These are phyloP conservation scores for Colletotrichum shisoi DNA, from an alignment of 2,329 filamentous ascomycete species.

Conservation along the genomic window DNA sequence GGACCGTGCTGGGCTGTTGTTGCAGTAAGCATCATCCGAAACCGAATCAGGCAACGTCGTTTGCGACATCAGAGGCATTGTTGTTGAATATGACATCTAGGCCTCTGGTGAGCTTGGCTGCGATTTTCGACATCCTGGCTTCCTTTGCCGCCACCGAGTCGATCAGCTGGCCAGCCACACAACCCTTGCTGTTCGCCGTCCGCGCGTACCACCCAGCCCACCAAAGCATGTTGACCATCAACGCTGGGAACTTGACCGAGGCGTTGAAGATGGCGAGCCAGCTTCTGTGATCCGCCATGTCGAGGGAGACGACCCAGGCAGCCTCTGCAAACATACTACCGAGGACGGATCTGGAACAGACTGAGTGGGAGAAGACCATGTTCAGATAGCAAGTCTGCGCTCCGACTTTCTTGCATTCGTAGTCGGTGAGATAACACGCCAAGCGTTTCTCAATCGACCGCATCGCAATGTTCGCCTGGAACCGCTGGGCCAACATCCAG, in stretches of 20 bases:
- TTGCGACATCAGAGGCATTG: too few species aligned
- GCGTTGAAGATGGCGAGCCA: too few species aligned
- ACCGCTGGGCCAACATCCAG: constrained; percentile 11
- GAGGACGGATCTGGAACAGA: neutral
- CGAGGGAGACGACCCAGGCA: neutral
- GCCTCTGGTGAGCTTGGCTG: too few species aligned
- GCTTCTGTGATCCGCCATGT: neutral
- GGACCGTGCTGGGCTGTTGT: too few species aligned
- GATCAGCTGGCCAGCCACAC: too few species aligned
- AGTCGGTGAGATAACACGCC: neutral
- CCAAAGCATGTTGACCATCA: neutral
- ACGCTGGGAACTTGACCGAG: neutral
- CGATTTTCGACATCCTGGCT: too few species aligned
- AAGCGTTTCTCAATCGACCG: neutral
- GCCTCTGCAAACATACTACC: neutral
- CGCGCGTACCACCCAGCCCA: neutral
- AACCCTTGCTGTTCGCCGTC: too few species aligned
- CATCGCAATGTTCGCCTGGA: neutral
- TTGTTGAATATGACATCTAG: too few species aligned
- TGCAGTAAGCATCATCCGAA: too few species aligned
- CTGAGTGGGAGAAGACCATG: neutral
- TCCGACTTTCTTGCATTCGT: neutral
- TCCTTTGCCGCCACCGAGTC: too few species aligned
- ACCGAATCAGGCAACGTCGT: too few species aligned
- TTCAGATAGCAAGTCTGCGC: neutral